Evolutionary conservation across 495 filamentous ascomycete genomes (phyloP).

Genomic region (Tuber borchii): DNA sequence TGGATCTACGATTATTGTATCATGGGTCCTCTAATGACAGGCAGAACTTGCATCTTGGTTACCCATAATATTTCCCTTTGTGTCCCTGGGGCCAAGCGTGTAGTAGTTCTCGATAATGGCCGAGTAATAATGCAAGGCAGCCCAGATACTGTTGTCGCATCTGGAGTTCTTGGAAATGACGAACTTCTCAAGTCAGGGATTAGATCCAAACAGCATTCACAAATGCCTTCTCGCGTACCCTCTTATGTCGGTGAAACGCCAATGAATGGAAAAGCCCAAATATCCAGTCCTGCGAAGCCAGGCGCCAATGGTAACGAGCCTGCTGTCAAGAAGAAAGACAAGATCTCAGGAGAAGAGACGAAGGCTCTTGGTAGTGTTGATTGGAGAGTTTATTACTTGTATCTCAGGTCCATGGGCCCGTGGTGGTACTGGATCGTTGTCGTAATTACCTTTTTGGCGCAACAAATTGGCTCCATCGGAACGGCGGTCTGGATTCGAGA

Average conservation of each 20-base stretch:
- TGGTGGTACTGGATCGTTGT: slow-evolving; percentile 91
- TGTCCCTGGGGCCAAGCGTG: slow-evolving; percentile 67
- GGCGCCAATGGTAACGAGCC: slow-evolving; percentile 8
- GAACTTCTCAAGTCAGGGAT: slow-evolving; percentile 34
- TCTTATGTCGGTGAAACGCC: slow-evolving; percentile 57
- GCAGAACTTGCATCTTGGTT: slow-evolving; percentile 90
- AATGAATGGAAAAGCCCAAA: slow-evolving; percentile 44
- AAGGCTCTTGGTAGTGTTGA: slow-evolving; percentile 82
- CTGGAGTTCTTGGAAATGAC: slow-evolving; percentile 81
- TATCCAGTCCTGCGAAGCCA: slow-evolving; percentile 28
- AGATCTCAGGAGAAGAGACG: slow-evolving; percentile 56
- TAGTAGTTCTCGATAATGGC: slow-evolving; percentile 83
- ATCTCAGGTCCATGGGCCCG: slow-evolving; percentile 78
- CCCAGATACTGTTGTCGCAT: slow-evolving; percentile 67
- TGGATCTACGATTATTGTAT: slow-evolving; percentile 96
- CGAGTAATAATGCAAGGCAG: slow-evolving; percentile 68
- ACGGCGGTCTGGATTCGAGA: slow-evolving; percentile 90
- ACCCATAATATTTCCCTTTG: slow-evolving; percentile 88
- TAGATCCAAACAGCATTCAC: slow-evolving; percentile 49
- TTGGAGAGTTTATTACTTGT: slow-evolving; percentile 73
- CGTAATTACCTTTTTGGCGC: slow-evolving; percentile 62
- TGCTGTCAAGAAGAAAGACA: slow-evolving; percentile 48
- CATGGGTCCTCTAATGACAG: slow-evolving; percentile 79
- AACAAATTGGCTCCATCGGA: slow-evolving; percentile 76
- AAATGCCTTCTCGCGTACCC: slow-evolving; percentile 64